Conservation (phyloP, 140 eudicot species). For the Bidens hawaiensis region DNA sequence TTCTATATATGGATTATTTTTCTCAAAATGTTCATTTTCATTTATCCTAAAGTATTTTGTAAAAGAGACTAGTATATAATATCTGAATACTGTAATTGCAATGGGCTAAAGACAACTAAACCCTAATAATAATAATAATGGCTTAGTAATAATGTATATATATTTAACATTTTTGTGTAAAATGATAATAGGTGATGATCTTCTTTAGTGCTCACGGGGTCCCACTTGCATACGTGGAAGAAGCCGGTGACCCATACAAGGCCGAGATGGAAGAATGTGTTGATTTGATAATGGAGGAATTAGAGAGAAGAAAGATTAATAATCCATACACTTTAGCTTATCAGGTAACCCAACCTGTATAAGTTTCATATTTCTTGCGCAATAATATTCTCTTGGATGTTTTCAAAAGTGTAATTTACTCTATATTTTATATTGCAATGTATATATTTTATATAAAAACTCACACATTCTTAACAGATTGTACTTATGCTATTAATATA, state of each 20-base stretch:
- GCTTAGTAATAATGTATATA: too few species aligned
- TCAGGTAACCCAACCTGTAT: conserved; percentile 61
- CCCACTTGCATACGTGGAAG: conserved; percentile 98
- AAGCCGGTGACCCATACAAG: conserved; percentile 99
- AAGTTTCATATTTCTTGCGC: conserved; percentile 4
- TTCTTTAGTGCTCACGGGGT: conserved; percentile 99
- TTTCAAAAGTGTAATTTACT: too few species aligned
- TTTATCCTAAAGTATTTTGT: conserved; percentile 5
- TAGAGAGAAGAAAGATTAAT: conserved; percentile 63
- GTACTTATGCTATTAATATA: too few species aligned
- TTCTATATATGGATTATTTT: background rate
- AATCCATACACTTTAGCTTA: conserved; percentile 86
- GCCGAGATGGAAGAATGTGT: conserved; percentile 99
- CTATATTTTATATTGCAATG: too few species aligned
- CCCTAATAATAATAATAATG: too few species aligned
- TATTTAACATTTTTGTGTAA: conserved; percentile 16
- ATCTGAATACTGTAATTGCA: too few species aligned
- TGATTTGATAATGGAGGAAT: conserved; percentile 94
- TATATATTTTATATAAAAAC: too few species aligned
- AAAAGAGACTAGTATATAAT: too few species aligned
- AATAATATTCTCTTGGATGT: background rate
- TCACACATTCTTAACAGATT: too few species aligned
- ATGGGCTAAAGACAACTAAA: too few species aligned
- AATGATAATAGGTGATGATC: conserved; percentile 70
- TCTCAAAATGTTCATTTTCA: background rate